Evolutionary conservation across 495 filamentous ascomycete genomes (phyloP), one percentile per base, ranked within the genome.

Genomic region (Hypomontagnella monticulosa): DNA sequence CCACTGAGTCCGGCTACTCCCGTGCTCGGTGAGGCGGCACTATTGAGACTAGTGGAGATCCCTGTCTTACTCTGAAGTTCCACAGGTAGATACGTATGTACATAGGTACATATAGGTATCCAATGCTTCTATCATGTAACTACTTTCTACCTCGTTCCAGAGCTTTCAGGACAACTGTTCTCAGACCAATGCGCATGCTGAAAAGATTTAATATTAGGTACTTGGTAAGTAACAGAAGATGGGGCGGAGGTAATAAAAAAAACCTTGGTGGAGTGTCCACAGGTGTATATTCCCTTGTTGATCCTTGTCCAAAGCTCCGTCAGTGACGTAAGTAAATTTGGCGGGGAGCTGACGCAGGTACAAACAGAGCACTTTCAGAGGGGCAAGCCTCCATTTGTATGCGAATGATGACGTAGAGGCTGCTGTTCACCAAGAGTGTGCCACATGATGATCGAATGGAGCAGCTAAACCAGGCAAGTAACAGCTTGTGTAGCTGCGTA

Each of bases 391-490:
- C 32, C 8, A 38, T 47, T 63, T 62, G 48, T 56, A 61, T 51
- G 57, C 46, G 37, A 38, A 56, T 67, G 58, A 72, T 74, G 70
- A 72, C 66, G 72, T 72, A 72, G 61, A 4, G 61, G 47, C 55
- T 60, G 42, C 32, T 18, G 55, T 61, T 56, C 51, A 38, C 53
- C 36, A 53, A 57, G 54, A 53, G 56, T 32, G 41, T 69, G 53
- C 48, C 71, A 66, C 52, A 66, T 67, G 58, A 73, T 71, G 70
- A 73, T 69, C 63, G 70, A 73, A 74, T 73, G 52, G 50, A 56
- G 19, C n/a, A 63, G 59, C 63, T 51, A 56, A 56, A 34, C 19
- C 48, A 64, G 40, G 70, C 60, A 73, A 71, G 63, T 20, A 49
- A 19, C 46, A 67, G 61, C 63, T 71, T 57, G 19, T 30, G 15